Base-by-base conservation (phyloP, 169 alveolate species). In the Plasmodium vinckei region DNA sequence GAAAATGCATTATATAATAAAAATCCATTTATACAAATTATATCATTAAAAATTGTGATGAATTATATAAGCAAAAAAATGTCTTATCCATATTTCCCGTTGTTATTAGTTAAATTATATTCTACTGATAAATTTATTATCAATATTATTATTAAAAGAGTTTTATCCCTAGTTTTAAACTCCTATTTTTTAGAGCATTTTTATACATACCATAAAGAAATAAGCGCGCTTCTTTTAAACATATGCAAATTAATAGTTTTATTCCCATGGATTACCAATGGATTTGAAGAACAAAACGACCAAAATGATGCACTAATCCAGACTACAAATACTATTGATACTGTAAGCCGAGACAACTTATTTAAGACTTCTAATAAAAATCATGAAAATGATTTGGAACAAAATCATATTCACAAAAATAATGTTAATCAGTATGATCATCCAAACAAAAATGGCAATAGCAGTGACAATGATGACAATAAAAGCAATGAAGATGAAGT, bases 201-300 rank as follows among this genome's bases (percentile, higher is more conserved):
- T 67, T 86, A 86, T 57, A 70, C 71, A 69, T 86, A 86, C 25
- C 69, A 86, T 71, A 70, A 39, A n/a, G 87, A 86, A 64, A 70
- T 86, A 9, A 65, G 82, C 27, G 19, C 33, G 13, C 25, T 60
- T 6, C 75, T 86, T 42, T 49, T 68, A 19, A 46, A 86, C n/a
- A 86, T 86, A 56, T 70, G 91, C 61, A 72, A 69, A 63, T 39
- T 86, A 13, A 59, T 86, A 65, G 44, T 86, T 47, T 23, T 7
- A n/a, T 69, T 69, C 44, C 91, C 91, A 1, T 86, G 91, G 91
- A 63, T 86, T 47, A 86, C 91, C 7, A 86, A 86, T 54, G 91
- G 91, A 51, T 39, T 42, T 68, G 89, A 79, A 10, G 89, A 67
- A n/a, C 25, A 51, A 60, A 49, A 13, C 25, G 6, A 51, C 59